phyloP scores from a whole-genome alignment of 495 filamentous ascomycete genomes.

The Clohesyomyces aquaticus region DNA sequence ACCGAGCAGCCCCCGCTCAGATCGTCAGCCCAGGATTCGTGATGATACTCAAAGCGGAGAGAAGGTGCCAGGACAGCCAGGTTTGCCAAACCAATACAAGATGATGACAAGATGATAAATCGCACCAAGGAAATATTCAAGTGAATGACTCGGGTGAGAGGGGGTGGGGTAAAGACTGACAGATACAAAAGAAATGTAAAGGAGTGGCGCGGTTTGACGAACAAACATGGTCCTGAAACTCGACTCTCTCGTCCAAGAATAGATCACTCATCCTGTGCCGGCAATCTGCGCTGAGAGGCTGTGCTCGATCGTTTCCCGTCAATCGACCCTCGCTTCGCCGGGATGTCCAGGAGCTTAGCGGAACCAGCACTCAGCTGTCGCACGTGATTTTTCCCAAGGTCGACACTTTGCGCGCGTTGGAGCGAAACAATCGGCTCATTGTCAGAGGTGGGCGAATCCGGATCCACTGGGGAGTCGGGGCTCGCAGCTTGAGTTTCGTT shows the following conservation, averaged over 20 bases:
- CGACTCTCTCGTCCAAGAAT: slow-evolving; percentile 19
- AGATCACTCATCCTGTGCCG: slow-evolving; percentile 12
- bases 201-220: slow-evolving; percentile 38
- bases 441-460: slow-evolving; percentile 30
- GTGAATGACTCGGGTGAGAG: slow-evolving; percentile 33
- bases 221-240: slow-evolving; percentile 11
- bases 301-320: slow-evolving; percentile 31
- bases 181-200: slow-evolving; percentile 43
- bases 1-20: neutral
- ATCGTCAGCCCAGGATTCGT: neutral
- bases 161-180: slow-evolving; percentile 33
- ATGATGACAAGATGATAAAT: slow-evolving; percentile 6
- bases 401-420: slow-evolving; percentile 67
- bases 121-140: slow-evolving; percentile 36
- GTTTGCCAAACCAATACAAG: slow-evolving; percentile 25
- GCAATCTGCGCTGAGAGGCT: slow-evolving; percentile 25
- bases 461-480: neutral
- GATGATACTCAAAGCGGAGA: slow-evolving; percentile 5
- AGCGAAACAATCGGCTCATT: slow-evolving; percentile 45
- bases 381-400: slow-evolving; percentile 63
- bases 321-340: slow-evolving; percentile 35
- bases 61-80: slow-evolving; percentile 14
- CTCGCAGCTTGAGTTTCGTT: slow-evolving; percentile 1
- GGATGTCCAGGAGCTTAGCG: slow-evolving; percentile 69
- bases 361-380: slow-evolving; percentile 76